Conservation (phyloP, 768 basidiomycete species). For the Mycena alexandri region DNA sequence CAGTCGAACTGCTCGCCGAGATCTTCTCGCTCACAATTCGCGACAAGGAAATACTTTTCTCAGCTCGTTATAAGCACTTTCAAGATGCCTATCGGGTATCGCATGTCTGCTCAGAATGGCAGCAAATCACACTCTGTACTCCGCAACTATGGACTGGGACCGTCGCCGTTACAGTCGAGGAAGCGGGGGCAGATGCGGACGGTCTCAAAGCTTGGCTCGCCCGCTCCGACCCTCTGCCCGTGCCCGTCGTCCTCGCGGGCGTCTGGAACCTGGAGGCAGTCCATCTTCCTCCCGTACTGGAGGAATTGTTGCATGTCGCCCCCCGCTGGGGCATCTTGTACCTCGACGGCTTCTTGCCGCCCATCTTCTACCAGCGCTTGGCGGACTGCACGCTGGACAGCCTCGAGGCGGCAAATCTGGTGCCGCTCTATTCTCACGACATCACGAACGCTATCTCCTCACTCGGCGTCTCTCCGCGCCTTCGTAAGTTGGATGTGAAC, state of each 20-base stretch:
- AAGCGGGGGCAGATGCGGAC: background rate
- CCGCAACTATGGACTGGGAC: constrained; percentile 2
- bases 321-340: background rate
- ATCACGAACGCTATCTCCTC: background rate
- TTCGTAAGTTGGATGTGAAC: background rate
- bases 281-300: background rate
- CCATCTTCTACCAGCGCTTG: background rate
- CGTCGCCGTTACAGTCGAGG: background rate
- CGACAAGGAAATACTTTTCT: no score
- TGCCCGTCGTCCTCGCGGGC: background rate
- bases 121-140: background rate
- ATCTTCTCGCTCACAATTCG: background rate
- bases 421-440: no score
- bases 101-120: background rate
- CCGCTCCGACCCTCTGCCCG: background rate
- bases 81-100: background rate
- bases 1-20: background rate
- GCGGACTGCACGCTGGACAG: background rate
- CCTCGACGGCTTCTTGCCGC: background rate
- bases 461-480: background rate
- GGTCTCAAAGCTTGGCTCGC: constrained; percentile 3
- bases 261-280: no score
- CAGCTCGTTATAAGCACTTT: background rate
- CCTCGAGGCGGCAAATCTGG: background rate
- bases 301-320: background rate